Evolutionary conservation across 768 basidiomycete genomes (phyloP), one percentile per base, ranked within the genome.

Genomic region (Termitomyces sp.): DNA sequence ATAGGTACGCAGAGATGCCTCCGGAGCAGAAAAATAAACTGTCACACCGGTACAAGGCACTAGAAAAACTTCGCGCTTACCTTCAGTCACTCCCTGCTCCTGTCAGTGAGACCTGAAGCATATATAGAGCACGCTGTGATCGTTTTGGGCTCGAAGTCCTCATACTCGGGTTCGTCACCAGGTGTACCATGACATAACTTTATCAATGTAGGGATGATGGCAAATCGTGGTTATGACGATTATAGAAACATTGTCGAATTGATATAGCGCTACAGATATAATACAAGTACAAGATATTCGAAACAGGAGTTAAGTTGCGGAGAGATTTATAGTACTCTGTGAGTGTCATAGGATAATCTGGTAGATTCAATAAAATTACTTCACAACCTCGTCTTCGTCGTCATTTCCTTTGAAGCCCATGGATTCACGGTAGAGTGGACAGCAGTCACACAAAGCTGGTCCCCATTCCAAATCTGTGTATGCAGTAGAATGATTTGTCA

Each of bases 1-100:
- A 45, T 58, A 89, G 87, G 44, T 92, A 91, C 68, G 91, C 90
- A 11, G 90, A 93, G 73, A 89, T 93, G 88, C 81, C 82, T 36
- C 65, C 76, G 0, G 81, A 79, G 16, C 80, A 82, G 71, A 93
- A 93, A 75, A 89, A 92, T 71, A 78, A 78, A 59, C 79, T 92
- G 57, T 90, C 88, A 8, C 91, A 93, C 74, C 76, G 91, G 45
- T 87, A 85, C 68, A 84, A 82, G 61, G 90, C 91, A 2, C 75
- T 93, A n/a, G 85, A 83, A 55, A 87, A 88, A 71, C 78, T 93
- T 18, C 76, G 83, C 53, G 74, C 73, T 20, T 83, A 79, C 69
- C 73, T 89, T 18, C 76, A 79, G 49, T 69, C 72, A 79, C 61
- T 68, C 12, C 59, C 66, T 39, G 53, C 4, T 18, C 22, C 16